Evolutionary conservation across 2,329 filamentous ascomycete species (phyloP).

Genomic region (Seiridium cupressi): DNA sequence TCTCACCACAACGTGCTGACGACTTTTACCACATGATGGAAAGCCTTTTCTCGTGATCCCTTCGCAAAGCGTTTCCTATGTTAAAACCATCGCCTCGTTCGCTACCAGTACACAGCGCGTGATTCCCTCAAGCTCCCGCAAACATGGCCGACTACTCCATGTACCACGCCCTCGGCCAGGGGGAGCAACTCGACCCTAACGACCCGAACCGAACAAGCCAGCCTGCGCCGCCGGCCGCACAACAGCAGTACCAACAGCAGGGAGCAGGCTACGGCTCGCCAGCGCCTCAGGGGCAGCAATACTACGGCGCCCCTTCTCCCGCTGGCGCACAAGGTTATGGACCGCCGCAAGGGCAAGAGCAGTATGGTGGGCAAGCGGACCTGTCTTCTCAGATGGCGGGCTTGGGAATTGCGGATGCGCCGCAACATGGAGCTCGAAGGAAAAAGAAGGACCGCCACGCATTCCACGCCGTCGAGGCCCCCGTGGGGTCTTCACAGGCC

Average conservation of each 20-base stretch:
- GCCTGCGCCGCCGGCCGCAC: constrained; percentile 48
- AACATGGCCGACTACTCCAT: constrained; percentile 54
- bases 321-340: constrained; percentile 31
- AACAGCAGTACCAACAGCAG: constrained; percentile 52
- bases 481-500: constrained; percentile 63
- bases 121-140: neutral
- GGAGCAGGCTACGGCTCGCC: constrained; percentile 34
- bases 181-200: constrained; percentile 53
- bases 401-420: constrained; percentile 63
- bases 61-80: constrained; percentile 1
- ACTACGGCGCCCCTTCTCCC: constrained; percentile 31
- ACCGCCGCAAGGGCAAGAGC: constrained; percentile 22
- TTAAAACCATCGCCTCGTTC: neutral
- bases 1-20: neutral
- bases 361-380: constrained; percentile 38
- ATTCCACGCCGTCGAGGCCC: constrained; percentile 80
- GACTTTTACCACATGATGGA: neutral
- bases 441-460: constrained; percentile 97
- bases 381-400: constrained; percentile 75
- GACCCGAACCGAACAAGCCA: constrained; percentile 50
- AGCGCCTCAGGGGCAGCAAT: constrained; percentile 35
- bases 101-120: neutral
- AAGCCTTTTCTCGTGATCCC: neutral
- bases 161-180: constrained; percentile 57
- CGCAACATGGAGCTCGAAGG: constrained; percentile 53